Evolutionary conservation across 2,329 filamentous ascomycete genomes (phyloP).

Genomic region (Magnaporthiopsis incrustans): DNA sequence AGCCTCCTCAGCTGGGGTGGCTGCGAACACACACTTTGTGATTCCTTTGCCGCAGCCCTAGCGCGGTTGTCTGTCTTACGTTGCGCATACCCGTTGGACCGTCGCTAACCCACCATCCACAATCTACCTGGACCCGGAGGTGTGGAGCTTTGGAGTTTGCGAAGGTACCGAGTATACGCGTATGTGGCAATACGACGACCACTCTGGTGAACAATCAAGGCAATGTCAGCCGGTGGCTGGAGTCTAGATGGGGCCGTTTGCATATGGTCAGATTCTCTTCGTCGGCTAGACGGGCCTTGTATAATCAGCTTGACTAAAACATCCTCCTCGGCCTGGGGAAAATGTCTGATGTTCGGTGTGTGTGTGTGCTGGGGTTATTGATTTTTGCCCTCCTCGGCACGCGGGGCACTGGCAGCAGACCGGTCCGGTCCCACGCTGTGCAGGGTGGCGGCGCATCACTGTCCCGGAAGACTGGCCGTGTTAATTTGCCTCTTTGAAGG

Average conservation of each 20-base stretch:
- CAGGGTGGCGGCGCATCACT: no score
- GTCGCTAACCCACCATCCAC: no score
- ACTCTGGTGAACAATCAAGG: not conserved
- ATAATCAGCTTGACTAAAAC: not conserved
- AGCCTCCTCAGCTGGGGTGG: not conserved
- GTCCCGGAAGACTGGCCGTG: no score
- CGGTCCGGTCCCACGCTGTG: no score
- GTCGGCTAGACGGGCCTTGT: not conserved
- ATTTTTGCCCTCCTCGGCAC: not conserved
- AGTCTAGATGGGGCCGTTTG: not conserved
- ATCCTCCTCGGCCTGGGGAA: no score
- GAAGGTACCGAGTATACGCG: not conserved
- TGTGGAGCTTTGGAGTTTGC: not conserved
- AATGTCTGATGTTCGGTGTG: no score
- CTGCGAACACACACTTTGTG: not conserved
- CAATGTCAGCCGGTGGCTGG: not conserved
- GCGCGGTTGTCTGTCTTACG: not conserved
- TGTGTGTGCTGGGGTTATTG: not conserved
- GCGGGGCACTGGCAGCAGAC: not conserved
- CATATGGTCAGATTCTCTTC: not conserved
- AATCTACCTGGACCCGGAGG: no score
- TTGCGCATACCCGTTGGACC: no score
- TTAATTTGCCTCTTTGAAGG: not conserved
- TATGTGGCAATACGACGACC: not conserved
- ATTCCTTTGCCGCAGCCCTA: not conserved